Base-by-base conservation (phyloP, 192 early-diverging fungal genomes). In the Coemansia sp. region DNA sequence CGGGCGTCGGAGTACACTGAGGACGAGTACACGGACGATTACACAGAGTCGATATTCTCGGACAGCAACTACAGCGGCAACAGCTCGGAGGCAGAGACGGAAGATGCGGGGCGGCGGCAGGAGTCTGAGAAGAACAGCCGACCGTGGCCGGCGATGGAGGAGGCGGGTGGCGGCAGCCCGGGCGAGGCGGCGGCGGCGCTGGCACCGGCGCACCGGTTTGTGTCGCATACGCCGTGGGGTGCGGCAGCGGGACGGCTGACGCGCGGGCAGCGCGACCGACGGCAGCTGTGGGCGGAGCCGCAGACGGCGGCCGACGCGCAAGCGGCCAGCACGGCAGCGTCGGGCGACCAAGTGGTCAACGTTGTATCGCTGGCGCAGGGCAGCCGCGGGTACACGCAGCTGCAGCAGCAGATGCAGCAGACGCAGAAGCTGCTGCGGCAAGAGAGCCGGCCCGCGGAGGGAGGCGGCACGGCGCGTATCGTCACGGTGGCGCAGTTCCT, bases 401-500 rank as follows among this genome's bases (percentile, higher is more conserved):
- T 74, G 4, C 66, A 68, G 62, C 59, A 77, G 54, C 67, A 77
- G 49, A 66, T 77, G 22, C 64, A 70, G 57, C 73, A 60, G 30
- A 60, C 66, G 64, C 73, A 64, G 52, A 42, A 52, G 42, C 62
- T 75, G 34, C 62, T 75, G 38, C 74, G 67, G 43, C 67, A 70
- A 39, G 68, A 71, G 54, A 54, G n/a, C n/a, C n/a, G n/a, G n/a
- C n/a, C n/a, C n/a, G n/a, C n/a, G n/a, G n/a, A n/a, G n/a, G n/a
- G n/a, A n/a, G n/a, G n/a, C n/a, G n/a, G n/a, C n/a, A n/a, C n/a
- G n/a, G 64, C 69, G 11, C 74, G 74, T 12, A 71, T 78, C 14
- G 74, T 78, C 54, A 78, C 74, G 8, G 68, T 78, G 25, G 68
- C 74, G 41, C 74, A 78, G 59, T 78, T 78, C 47, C 51, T 68